A percentile compares a stretch with the other conserved stretches of the same genome.
Evolutionary conservation across 306 rosid genomes (phyloP).

Genomic region (Pachyrhizus erosus): DNA sequence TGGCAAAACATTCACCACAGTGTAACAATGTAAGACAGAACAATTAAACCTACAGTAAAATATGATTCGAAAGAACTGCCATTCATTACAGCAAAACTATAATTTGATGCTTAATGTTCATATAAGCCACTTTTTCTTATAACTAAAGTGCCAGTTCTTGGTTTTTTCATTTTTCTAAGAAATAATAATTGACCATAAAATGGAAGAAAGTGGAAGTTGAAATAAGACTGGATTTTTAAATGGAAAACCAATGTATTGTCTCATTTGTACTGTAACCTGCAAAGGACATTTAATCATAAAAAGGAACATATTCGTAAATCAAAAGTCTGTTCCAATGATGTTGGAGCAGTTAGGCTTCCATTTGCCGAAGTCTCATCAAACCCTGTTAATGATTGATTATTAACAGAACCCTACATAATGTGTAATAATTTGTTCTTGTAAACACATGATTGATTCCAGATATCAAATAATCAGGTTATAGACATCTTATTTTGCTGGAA

Average conservation of each 20-base stretch:
- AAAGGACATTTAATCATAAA: conserved; percentile 19
- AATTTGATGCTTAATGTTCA: conserved; percentile 33
- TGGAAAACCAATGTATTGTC: conserved; percentile 16
- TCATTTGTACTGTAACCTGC: neutral
- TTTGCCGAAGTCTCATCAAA: neutral
- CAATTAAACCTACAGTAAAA: conserved; percentile 32
- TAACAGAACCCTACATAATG: conserved; percentile 8
- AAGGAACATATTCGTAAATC: conserved; percentile 12
- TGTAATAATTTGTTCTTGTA: conserved; percentile 23
- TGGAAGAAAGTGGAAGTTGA: conserved; percentile 35
- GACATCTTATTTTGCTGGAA: conserved; percentile 28
- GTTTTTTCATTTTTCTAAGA: conserved; percentile 30
- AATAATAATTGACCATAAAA: conserved; percentile 17
- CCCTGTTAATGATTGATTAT: neutral
- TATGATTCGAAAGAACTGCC: conserved; percentile 26
- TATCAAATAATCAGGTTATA: neutral
- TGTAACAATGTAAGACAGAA: conserved; percentile 39
- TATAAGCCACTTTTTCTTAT: conserved; percentile 11
- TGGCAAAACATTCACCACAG: conserved; percentile 58
- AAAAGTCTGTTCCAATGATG: conserved; percentile 14
- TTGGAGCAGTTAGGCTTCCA: conserved; percentile 26
- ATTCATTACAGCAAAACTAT: conserved; percentile 18
- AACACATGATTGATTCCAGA: conserved; percentile 15
- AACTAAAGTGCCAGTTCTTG: conserved; percentile 25
- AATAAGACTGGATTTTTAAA: conserved; percentile 24